Conservation (phyloP, 176 grass and related monocot genomes). For the Phyllostachys edulis region DNA sequence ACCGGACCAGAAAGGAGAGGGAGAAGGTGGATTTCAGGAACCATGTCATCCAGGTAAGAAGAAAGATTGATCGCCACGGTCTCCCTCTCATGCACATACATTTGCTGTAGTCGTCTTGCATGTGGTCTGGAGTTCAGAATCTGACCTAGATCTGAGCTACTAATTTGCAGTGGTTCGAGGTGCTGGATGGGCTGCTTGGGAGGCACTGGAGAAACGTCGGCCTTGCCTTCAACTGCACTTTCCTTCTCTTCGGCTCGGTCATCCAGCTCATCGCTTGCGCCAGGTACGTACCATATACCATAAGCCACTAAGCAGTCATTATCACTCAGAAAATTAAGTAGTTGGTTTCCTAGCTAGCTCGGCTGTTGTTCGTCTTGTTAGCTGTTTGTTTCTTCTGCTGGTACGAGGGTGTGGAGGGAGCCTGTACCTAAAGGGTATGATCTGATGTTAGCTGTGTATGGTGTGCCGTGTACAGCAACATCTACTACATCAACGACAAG, state of each 20-base stretch:
- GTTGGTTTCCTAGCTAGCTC: no score
- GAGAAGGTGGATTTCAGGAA: conserved; percentile 97
- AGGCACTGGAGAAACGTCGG: conserved; percentile 96
- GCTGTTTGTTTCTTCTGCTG: neutral
- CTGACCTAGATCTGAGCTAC: neutral
- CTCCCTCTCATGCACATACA: neutral
- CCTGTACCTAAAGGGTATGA: neutral
- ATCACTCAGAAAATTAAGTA: neutral
- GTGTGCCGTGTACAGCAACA: conserved; percentile 56
- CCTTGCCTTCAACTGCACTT: conserved; percentile 97
- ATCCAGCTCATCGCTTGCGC: conserved; percentile 99
- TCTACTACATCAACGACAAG: conserved; percentile 99
- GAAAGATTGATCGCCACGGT: neutral
- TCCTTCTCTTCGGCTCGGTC: conserved; percentile 98
- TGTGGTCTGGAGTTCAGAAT: neutral
- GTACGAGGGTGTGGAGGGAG: neutral
- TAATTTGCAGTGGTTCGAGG: conserved; percentile 85
- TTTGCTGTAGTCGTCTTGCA: neutral
- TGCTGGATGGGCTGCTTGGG: conserved; percentile 90
- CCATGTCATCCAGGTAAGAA: conserved; percentile 92
- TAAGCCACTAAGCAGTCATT: neutral
- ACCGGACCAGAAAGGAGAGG: conserved; percentile 90
- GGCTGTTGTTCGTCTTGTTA: neutral
- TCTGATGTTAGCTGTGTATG: neutral
- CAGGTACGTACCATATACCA: conserved; percentile 43